Base-by-base conservation (phyloP, 1,284 basidiomycete genomes). In the Ceratobasidium sp. region DNA sequence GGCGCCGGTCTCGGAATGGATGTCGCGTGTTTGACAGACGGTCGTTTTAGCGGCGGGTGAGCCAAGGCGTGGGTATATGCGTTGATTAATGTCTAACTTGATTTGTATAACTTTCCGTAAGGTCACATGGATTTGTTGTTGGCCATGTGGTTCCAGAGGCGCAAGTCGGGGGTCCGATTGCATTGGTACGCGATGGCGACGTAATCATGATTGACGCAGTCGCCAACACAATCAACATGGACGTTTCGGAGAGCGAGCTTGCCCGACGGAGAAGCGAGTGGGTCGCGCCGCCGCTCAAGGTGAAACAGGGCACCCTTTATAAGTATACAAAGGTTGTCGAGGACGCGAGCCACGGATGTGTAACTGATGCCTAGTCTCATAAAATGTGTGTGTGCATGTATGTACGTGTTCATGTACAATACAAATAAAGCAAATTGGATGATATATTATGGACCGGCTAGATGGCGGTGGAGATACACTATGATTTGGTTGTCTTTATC, bases 131-230 rank as follows among this genome's bases (percentile, higher is more conserved):
- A 16, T 97, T 97, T 84, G 91, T 91, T 77, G 92, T 96, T 72
- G 94, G 95, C 2, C 95, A 97, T 78, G 93, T 97, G 76, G 94
- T 93, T 1, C 92, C 92, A 46, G 94, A 96, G 80, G 94, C 94
- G 5, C 92, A 93, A 78, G 89, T 90, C 34, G 95, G 95, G 45
- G 95, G 95, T 1, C 93, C 94, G 5, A 97, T 97, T 78, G 95
- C 92, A 10, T 87, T 97, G 26, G 91, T 97, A 4, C 81, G 87
- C 75, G 94, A 97, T 78, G 96, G 95, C 0, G 95, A 97, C 80
- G 82, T 88, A 71, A 93, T 96, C 77, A 87, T 89, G 46, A 91
- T 96, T 73, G 92, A 96, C 78, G 94, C 94, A 2, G 87, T 93
- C 60, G 87, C 88, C 76, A 97, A 97, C 81, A 89, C 88, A 50